Base-by-base conservation (phyloP, 176 grass and related monocot species). In the Musa acuminata region DNA sequence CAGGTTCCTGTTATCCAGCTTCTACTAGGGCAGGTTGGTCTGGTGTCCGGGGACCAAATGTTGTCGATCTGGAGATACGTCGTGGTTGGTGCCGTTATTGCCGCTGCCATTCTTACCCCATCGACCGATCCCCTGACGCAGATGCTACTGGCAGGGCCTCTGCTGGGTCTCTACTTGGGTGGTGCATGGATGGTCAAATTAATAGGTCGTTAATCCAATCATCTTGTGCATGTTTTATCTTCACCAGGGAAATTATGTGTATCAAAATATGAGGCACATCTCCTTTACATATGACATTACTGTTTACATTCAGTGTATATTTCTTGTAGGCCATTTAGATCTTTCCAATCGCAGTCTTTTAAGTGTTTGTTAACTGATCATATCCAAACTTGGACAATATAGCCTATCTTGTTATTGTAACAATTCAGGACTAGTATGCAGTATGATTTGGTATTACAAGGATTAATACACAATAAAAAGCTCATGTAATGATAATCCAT, bases 21-120 rank as follows among this genome's bases (percentile, higher is more conserved):
- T 9, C 73, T 98, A 59, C 55, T 98, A 50, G 95, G 95, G 59
- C 95, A 98, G 88, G 80, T 91, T 43, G 95, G 95, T 64, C 72
- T 98, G 72, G 88, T 98, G 25, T 89, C 95, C 2, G 75, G 95
- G 9, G 86, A 91, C 6, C 90, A 98, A 83, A 98, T 94, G 95
- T 84, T 98, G 57, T 98, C 95, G 0, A 94, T 98, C 68, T 98
- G 90, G 95, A 93, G 95, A 91, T 98, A 98, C 12, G 95, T 98
- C 72, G 90, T 98, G 1, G 95, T 98, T 14, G 95, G 95, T 13
- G 86, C 95, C 0, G 95, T 98, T 49, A 84, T 98, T 17, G 90
- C 84, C 4, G 95, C 95, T n/a, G 95, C 95, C 8, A 82, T 98
- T 75, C 88, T 98, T 53, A 98, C 95, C 48, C 95, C 95, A 0